These are phyloP conservation scores for Sporothrix curviconia DNA, from an alignment of 2,329 filamentous ascomycete genomes.

Conservation along the genomic window DNA sequence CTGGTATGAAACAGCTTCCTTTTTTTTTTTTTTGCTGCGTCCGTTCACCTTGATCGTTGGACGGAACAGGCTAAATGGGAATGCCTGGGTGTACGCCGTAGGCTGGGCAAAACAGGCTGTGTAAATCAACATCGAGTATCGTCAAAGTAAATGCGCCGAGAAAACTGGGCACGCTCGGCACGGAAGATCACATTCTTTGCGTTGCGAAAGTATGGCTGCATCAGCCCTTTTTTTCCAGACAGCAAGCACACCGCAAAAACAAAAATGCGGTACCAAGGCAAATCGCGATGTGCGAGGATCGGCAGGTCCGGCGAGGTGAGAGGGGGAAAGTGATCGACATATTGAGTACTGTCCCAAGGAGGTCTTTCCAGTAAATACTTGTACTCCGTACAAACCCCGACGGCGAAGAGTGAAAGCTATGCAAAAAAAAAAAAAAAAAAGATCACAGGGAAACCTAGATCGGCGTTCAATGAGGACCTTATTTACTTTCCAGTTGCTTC, in stretches of 20 bases:
- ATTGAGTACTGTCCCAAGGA: no score
- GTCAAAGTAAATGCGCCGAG: neutral
- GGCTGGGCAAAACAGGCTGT: neutral
- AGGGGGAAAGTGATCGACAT: neutral
- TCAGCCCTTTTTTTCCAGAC: neutral
- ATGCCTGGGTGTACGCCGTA: neutral
- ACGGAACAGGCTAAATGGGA: no score
- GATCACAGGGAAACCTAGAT: neutral
- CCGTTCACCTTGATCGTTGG: no score
- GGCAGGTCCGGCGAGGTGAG: neutral
- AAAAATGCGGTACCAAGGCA: neutral
- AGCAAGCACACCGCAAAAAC: neutral
- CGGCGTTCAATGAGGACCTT: neutral
- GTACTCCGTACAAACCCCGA: no score
- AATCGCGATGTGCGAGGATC: conserved; percentile 7
- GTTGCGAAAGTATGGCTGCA: neutral
- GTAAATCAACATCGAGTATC: neutral
- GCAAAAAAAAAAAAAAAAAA: no score
- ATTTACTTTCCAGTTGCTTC: neutral
- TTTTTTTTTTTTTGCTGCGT: neutral
- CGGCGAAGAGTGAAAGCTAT: no score
- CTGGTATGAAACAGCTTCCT: neutral
- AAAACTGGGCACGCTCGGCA: no score
- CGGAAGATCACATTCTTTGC: neutral
- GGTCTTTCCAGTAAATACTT: no score